Percentiles rank a stretch among this genome's conserved stretches.
phyloP scores from a whole-genome alignment of 1,139 yeast species.

The Diutina rugosa region DNA sequence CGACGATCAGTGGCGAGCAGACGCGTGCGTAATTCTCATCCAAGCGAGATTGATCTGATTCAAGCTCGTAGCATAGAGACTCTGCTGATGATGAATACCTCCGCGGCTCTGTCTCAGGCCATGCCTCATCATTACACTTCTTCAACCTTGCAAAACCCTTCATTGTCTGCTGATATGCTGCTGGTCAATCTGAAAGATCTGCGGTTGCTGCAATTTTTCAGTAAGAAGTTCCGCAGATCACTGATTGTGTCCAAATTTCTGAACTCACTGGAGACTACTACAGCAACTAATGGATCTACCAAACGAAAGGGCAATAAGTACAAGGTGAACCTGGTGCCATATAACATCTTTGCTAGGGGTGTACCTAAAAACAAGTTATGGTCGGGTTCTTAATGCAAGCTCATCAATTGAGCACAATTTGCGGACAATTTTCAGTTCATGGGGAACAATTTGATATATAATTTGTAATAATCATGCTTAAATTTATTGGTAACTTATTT shows the following conservation, averaged over 20 bases:
- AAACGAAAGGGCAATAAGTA: neutral
- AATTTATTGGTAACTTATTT: conserved; percentile 3
- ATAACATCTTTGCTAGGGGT: conserved; percentile 1
- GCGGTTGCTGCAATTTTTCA: neutral
- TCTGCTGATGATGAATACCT: neutral
- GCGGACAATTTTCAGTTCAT: neutral
- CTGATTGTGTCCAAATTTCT: neutral
- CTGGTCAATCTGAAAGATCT: neutral
- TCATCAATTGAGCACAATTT: neutral
- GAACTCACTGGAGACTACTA: neutral
- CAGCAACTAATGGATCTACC: neutral
- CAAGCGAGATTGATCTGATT: neutral
- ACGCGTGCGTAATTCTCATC: neutral
- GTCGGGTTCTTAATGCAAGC: neutral
- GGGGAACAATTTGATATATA: neutral
- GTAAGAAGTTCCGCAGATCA: neutral
- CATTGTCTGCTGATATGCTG: neutral
- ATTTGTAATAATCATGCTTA: neutral
- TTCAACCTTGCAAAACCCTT: neutral
- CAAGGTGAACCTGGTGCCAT: neutral
- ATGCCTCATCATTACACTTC: neutral
- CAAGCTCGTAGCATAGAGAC: neutral
- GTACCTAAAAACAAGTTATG: neutral
- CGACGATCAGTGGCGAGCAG: neutral
- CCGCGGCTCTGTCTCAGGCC: neutral